Conservation (phyloP, 108 stramenopile species). For the Skeletonema menzelii region DNA sequence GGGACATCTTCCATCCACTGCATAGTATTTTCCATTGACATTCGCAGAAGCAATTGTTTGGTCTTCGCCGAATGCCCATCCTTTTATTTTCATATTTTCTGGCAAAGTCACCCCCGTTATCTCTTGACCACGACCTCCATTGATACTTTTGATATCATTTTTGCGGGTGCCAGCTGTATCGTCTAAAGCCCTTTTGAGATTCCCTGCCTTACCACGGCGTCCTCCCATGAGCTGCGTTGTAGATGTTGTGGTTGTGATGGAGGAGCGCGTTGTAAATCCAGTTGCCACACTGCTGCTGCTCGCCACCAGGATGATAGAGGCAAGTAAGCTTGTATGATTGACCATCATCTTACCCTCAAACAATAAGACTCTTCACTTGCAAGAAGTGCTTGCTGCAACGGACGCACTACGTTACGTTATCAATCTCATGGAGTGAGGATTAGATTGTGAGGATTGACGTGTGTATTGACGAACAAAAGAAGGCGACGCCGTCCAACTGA, state of each 20-base stretch:
- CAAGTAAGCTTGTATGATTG: background rate
- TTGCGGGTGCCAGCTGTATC: constrained; percentile 5
- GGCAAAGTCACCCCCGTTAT: constrained; percentile 86
- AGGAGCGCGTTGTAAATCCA: background rate
- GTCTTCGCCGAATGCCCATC: constrained; percentile 84
- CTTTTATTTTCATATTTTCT: constrained; percentile 56
- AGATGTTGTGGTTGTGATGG: background rate
- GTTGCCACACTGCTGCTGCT: background rate
- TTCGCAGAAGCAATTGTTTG: constrained; percentile 73
- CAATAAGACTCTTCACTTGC: too few species aligned
- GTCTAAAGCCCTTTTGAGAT: constrained; percentile 38
- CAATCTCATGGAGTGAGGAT: too few species aligned
- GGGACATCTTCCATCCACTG: constrained; percentile 66
- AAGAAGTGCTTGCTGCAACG: too few species aligned
- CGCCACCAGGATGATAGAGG: background rate
- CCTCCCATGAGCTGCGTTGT: constrained; percentile 56
- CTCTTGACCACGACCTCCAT: constrained; percentile 79
- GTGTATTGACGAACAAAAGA: too few species aligned
- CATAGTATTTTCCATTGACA: constrained; percentile 68
- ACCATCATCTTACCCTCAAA: too few species aligned
- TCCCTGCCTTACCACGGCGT: constrained; percentile 51
- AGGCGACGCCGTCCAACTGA: too few species aligned
- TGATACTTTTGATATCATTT: constrained; percentile 24
- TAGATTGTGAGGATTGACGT: too few species aligned
- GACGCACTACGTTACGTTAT: too few species aligned